phyloP scores from a whole-genome alignment of 1,284 basidiomycete species.

The Boletus smithii region DNA sequence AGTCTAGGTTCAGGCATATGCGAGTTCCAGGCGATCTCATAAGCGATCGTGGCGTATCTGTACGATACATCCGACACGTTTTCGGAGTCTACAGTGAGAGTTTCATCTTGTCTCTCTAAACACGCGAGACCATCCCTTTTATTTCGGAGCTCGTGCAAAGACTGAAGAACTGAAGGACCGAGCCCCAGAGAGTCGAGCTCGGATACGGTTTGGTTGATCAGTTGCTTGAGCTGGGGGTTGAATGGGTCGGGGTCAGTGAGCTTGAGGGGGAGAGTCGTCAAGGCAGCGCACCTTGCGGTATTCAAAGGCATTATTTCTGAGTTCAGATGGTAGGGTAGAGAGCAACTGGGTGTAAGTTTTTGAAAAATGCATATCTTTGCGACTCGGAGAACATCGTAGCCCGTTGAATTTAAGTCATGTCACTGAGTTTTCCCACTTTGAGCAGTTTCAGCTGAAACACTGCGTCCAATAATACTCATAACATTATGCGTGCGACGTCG shows the following conservation, averaged over 20 bases:
- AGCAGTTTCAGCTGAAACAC: no score
- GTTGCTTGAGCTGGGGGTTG: conserved; percentile 77
- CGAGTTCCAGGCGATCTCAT: conserved; percentile 50
- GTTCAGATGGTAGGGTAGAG: conserved; percentile 68
- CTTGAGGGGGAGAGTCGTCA: not conserved
- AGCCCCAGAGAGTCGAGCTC: conserved; percentile 83
- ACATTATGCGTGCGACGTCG: no score
- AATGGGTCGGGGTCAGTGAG: not conserved
- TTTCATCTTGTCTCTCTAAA: conserved; percentile 21
- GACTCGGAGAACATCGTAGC: no score
- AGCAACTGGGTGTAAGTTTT: conserved; percentile 75
- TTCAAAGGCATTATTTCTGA: conserved; percentile 78
- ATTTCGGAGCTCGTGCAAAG: conserved; percentile 34
- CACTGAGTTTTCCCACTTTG: no score
- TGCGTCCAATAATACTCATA: no score
- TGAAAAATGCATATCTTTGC: conserved; percentile 78
- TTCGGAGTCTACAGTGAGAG: not conserved
- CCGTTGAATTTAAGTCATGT: no score
- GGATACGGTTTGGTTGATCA: conserved; percentile 82
- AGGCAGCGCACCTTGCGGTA: conserved; percentile 66
- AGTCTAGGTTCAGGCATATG: conserved; percentile 55
- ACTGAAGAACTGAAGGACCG: conserved; percentile 53
- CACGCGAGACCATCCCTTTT: conserved; percentile 24
- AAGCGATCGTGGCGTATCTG: conserved; percentile 37
- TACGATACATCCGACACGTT: conserved; percentile 6